Base-by-base conservation (phyloP, 1,284 basidiomycete genomes). In the Polyporus tsugae region DNA sequence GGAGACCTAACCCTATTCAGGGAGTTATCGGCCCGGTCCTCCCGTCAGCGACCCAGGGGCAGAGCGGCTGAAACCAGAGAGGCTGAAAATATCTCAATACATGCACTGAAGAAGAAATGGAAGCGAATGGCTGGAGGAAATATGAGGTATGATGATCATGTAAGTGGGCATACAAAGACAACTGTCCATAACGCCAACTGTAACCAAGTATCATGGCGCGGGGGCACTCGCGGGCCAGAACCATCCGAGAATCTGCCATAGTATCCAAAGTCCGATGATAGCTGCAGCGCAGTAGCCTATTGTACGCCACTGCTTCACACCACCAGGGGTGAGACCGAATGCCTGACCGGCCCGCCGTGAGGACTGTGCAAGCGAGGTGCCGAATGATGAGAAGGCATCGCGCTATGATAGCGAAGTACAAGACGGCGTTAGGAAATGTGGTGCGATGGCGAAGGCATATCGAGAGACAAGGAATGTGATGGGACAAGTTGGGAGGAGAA, bases 371-470 rank as follows among this genome's bases (percentile, higher is more conserved):
- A 94, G 81, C 0, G 88, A 85, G 22, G 82, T 80, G 22, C 87
- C 87, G 72, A 94, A 90, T 1, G 87, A 87, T 17, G 83, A 82
- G 78, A 94, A 93, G 0, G 85, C 82, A 74, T 92, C 86, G n/a
- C 86, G 83, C 92, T 93, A 72, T 19, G 25, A 10, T 6, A n/a
- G 41, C 7, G 33, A 39, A 11, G 9, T 19, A 15, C 10, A 25
- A 17, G 19, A 29, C 0, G 35, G 11, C 17, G 17, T 41, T 22
- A 22, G 36, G n/a, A 62, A 36, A 46, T 39, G 15, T 15, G 35
- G 25, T 44, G n/a, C 55, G 52, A 52, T 35, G 5, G 67, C 17
- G 33, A 17, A 29, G 13, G 5, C 5, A 33, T 1, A 5, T 2
- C 53, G 13, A n/a, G 15, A 10, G 41, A 35, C 3, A 6, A 60